Percentiles rank a stretch among this genome's conserved stretches.
Evolutionary conservation across 2,329 filamentous ascomycete genomes (phyloP).

Genomic region (Apiospora aurea): DNA sequence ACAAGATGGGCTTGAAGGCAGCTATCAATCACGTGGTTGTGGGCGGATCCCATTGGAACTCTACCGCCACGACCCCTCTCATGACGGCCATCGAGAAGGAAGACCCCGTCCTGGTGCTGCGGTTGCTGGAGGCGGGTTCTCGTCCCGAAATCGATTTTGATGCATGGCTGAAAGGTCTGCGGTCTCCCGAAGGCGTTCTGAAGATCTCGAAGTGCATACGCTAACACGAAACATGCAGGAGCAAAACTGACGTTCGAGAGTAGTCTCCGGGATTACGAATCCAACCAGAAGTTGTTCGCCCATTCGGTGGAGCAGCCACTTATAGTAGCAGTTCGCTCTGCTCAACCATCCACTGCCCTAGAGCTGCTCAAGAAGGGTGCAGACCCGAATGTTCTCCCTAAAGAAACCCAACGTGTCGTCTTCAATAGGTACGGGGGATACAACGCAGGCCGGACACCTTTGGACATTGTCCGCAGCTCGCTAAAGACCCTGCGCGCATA

Average conservation of each 20-base stretch:
- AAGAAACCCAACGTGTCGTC: constrained; percentile 45
- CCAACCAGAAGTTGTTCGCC: constrained; percentile 57
- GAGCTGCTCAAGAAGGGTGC: constrained; percentile 69
- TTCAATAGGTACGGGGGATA: constrained; percentile 42
- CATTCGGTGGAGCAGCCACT: constrained; percentile 68
- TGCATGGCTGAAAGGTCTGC: constrained; percentile 64
- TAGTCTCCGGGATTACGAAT: constrained; percentile 42
- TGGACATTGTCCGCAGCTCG: constrained; percentile 67
- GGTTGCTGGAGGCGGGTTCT: constrained; percentile 70
- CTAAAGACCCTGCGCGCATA: constrained; percentile 42
- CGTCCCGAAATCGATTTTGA: constrained; percentile 66
- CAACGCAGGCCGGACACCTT: constrained; percentile 53
- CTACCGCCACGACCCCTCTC: constrained; percentile 56
- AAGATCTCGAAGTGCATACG: background rate
- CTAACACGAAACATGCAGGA: constrained; percentile 23
- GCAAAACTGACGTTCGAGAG: constrained; percentile 9
- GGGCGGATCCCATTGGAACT: constrained; percentile 29
- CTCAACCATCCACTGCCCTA: constrained; percentile 55
- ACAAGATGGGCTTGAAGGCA: constrained; percentile 65
- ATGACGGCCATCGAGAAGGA: constrained; percentile 63
- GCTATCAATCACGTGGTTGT: constrained; percentile 72
- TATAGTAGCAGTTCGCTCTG: constrained; percentile 64
- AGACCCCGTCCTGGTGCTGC: constrained; percentile 60
- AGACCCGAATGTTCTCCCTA: constrained; percentile 68
- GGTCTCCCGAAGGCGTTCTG: background rate